Evolutionary conservation across 257 asterid genomes (phyloP).

Genomic region (Catharanthus roseus): DNA sequence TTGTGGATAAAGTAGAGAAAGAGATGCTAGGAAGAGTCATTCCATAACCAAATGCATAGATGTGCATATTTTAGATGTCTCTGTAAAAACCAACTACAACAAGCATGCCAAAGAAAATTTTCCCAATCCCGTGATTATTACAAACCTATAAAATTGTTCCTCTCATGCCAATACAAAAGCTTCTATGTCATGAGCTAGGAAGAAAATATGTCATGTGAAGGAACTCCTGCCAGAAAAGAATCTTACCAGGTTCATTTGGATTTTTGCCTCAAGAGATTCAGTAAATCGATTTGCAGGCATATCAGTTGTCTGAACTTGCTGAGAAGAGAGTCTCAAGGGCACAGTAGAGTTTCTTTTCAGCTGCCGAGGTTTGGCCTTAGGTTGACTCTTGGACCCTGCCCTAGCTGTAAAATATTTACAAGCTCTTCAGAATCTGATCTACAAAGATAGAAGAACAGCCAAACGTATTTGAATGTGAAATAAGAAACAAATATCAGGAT

Average conservation of each 20-base stretch:
- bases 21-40: background rate
- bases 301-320: slow-evolving; percentile 25
- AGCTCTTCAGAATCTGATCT: slow-evolving; percentile 6
- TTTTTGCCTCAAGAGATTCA: slow-evolving; percentile 19
- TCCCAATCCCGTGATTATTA: background rate
- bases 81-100: background rate
- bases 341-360: slow-evolving; percentile 31
- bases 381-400: slow-evolving; percentile 54
- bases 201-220: background rate
- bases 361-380: slow-evolving; percentile 47
- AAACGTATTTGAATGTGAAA: background rate
- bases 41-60: background rate
- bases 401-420: slow-evolving; percentile 32
- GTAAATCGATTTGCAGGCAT: slow-evolving; percentile 12
- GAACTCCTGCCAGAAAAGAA: slow-evolving; percentile 13
- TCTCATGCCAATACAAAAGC: background rate
- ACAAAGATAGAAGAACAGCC: background rate
- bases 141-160: background rate
- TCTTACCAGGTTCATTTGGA: slow-evolving; percentile 30
- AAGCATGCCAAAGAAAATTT: background rate
- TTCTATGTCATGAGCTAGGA: background rate
- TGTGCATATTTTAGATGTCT: background rate
- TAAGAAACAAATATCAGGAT: background rate
- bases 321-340: slow-evolving; percentile 30
- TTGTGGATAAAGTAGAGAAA: background rate